A percentile compares a stretch with the other conserved stretches of the same genome.
These are phyloP conservation scores for Marchantia polymorpha DNA, from an alignment of 225 moss, liverwort and hornwort genomes.

Conservation along the genomic window DNA sequence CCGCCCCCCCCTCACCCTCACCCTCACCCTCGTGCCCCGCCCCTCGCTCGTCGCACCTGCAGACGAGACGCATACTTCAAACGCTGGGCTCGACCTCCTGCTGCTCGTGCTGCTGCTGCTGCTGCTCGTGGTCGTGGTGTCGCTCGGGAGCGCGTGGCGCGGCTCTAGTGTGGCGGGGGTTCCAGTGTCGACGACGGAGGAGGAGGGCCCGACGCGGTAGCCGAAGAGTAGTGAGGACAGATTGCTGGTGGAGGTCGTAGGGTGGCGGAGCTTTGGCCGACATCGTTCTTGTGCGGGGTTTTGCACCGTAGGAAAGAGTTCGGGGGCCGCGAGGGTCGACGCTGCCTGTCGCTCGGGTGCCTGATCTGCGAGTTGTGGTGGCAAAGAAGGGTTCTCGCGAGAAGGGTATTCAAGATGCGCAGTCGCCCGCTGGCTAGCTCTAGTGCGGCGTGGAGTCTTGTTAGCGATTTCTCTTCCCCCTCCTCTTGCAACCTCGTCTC, in stretches of 20 bases:
- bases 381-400: constrained; percentile 16
- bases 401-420: constrained; percentile 45
- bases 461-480: constrained; percentile 24
- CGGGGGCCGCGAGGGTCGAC: background rate
- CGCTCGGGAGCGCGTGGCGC: background rate
- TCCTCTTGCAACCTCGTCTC: constrained; percentile 21
- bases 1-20: background rate
- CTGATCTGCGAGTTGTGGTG: constrained; percentile 16
- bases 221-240: background rate
- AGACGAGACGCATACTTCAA: constrained; percentile 6
- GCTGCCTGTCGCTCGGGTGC: constrained; percentile 8
- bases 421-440: constrained; percentile 45
- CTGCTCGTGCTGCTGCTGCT: background rate
- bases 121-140: background rate
- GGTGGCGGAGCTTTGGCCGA: constrained; percentile 2
- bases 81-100: background rate
- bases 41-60: too few species aligned
- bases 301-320: background rate
- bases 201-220: background rate
- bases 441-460: constrained; percentile 33
- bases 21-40: too few species aligned
- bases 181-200: background rate
- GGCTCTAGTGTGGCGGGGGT: background rate
- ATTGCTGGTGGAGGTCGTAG: background rate
- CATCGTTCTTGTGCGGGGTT: constrained; percentile 20